These are phyloP conservation scores for Aspergillus versicolor DNA, from an alignment of 2,329 filamentous ascomycete genomes.

Conservation along the genomic window DNA sequence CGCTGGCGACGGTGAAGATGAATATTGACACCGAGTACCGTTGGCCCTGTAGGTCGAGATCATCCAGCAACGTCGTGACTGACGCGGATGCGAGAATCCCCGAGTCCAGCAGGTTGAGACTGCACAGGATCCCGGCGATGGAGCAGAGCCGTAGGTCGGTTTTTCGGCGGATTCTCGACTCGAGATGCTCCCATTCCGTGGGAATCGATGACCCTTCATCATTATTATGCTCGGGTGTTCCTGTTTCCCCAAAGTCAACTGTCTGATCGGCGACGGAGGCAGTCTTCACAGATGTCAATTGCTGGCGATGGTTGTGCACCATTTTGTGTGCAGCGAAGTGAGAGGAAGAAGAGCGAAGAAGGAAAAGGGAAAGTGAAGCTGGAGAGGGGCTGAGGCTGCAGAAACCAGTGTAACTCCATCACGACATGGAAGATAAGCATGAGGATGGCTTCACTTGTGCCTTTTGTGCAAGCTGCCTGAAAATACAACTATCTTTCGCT, in stretches of 20 bases:
- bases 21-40: constrained; percentile 70
- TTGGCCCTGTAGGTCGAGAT: constrained; percentile 64
- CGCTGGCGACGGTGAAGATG: constrained; percentile 69
- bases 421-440: not conserved
- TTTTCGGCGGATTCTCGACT: constrained; percentile 58
- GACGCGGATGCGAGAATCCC: constrained; percentile 69
- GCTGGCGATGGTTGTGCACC: not conserved
- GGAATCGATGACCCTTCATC: constrained; percentile 1
- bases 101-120: constrained; percentile 67
- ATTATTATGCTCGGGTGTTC: not conserved
- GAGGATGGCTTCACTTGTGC: not conserved
- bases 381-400: not conserved
- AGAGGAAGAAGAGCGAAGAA: not conserved
- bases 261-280: not conserved
- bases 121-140: constrained; percentile 70
- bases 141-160: constrained; percentile 68
- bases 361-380: not conserved
- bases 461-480: not conserved
- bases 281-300: not conserved
- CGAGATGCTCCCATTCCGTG: constrained; percentile 30
- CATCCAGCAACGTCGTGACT: constrained; percentile 66
- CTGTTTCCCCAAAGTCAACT: not conserved
- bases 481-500: not conserved
- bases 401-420: not conserved
- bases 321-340: not conserved